Conservation (phyloP, 1,284 basidiomycete species). For the Apiotrichum gracile region DNA sequence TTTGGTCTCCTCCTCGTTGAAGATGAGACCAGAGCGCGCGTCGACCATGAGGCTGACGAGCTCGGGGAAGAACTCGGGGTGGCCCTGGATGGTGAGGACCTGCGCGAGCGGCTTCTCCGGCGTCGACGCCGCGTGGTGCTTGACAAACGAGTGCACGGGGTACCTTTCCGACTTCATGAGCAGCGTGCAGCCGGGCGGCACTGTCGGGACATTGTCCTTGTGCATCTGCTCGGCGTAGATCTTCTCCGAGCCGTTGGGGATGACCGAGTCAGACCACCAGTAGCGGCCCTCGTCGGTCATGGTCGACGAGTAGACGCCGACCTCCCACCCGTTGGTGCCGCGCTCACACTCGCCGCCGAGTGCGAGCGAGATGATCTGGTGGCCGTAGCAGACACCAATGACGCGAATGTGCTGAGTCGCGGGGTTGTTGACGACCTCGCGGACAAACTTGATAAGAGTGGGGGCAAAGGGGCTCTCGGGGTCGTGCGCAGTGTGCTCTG, state of each 20-base stretch:
- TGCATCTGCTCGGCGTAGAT: slow-evolving; percentile 53
- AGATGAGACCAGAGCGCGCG: slow-evolving; percentile 45
- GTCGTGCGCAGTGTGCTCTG: slow-evolving; percentile 42
- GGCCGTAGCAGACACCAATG: slow-evolving; percentile 52
- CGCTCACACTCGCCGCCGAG: slow-evolving; percentile 47
- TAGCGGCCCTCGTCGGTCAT: slow-evolving; percentile 48
- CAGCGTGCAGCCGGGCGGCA: slow-evolving; percentile 48
- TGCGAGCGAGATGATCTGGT: slow-evolving; percentile 52
- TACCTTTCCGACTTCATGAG: slow-evolving; percentile 48
- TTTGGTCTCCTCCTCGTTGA: slow-evolving; percentile 40
- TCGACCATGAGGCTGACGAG: slow-evolving; percentile 51
- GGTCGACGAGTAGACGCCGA: slow-evolving; percentile 47
- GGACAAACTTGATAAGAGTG: slow-evolving; percentile 33
- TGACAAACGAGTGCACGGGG: slow-evolving; percentile 50
- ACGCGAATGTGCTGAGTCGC: slow-evolving; percentile 33
- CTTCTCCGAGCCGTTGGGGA: slow-evolving; percentile 35
- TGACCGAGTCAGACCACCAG: slow-evolving; percentile 44
- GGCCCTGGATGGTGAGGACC: slow-evolving; percentile 50
- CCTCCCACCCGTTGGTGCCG: slow-evolving; percentile 52
- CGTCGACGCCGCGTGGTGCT: slow-evolving; percentile 44
- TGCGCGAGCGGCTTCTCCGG: slow-evolving; percentile 39
- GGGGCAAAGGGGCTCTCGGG: slow-evolving; percentile 30
- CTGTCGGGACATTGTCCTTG: slow-evolving; percentile 48
- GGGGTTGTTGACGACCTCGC: slow-evolving; percentile 23
- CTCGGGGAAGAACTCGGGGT: slow-evolving; percentile 52